phyloP scores from a whole-genome alignment of 2,329 filamentous ascomycete species.

The Zymoseptoria brevis region DNA sequence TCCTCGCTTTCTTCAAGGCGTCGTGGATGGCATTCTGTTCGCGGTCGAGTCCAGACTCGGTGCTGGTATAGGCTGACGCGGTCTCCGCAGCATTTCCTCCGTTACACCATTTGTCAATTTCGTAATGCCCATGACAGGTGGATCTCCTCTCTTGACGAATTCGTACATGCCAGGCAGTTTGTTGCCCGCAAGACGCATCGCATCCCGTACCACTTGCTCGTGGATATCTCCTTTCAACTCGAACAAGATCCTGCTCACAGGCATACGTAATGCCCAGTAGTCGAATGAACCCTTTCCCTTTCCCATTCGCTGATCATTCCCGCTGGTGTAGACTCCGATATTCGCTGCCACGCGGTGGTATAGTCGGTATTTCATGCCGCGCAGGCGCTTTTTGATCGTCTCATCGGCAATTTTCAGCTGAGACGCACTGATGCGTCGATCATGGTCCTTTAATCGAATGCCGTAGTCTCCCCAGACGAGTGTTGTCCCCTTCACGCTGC shows the following conservation, averaged over 20 bases:
- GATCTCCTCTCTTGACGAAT: conserved; percentile 87
- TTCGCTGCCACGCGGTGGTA: conserved; percentile 90
- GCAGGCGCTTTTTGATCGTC: conserved; percentile 78
- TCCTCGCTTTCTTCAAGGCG: conserved; percentile 4
- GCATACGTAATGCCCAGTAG: conserved; percentile 85
- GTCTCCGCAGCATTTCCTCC: conserved; percentile 72
- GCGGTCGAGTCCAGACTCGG: conserved; percentile 23
- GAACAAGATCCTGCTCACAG: conserved; percentile 85
- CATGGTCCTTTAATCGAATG: conserved; percentile 84
- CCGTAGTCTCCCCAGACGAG: conserved; percentile 96
- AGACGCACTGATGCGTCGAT: conserved; percentile 77
- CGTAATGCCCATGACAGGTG: conserved; percentile 83
- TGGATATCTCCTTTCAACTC: conserved; percentile 87
- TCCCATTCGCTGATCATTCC: conserved; percentile 97
- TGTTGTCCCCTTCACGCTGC: conserved; percentile 84
- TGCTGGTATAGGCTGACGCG: conserved; percentile 36
- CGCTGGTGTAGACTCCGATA: conserved; percentile 89
- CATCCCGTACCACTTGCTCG: conserved; percentile 89
- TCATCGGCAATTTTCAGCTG: conserved; percentile 89
- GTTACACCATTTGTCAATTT: conserved; percentile 77
- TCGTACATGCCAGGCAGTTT: conserved; percentile 90
- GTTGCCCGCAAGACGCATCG: conserved; percentile 85
- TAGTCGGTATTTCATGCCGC: conserved; percentile 84
- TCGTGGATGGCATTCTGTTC: conserved; percentile 21
- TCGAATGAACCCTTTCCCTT: conserved; percentile 98